Base-by-base conservation (phyloP, 352 stramenopile genomes). In the Globisporangium recalcitrans region DNA sequence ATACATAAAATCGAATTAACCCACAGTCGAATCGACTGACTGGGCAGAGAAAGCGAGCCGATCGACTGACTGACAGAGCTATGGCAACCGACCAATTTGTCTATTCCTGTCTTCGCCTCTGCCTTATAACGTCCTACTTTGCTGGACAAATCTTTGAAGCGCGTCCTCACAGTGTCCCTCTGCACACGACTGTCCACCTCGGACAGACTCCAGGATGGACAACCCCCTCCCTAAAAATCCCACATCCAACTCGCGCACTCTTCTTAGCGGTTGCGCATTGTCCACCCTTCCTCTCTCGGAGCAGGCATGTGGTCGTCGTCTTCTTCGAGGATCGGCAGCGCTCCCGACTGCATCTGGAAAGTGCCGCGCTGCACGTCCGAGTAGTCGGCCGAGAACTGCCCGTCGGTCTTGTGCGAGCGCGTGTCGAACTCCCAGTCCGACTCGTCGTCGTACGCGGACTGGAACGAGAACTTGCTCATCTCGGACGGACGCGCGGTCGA, bases 351-450 rank as follows among this genome's bases (percentile, higher is more conserved):
- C 31, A 91, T 71, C 62, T 90, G 67, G 38, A 82, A 90, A 26
- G 79, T 87, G 40, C 72, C 72, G 26, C 69, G 69, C 48, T 79
- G 70, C 9, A 34, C 63, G 34, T 68, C 64, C 22, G 53, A 52
- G 48, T 58, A 71, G 34, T 68, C 63, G 36, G 71, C 38, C 24
- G 68, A 81, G 26, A 64, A 73, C 31, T 75, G 68, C 21, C 63
- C 51, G 38, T 88, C 74, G n/a, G 64, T 72, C 24, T 75, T 61
- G 48, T 72, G 70, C 22, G 72, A 78, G 19, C 64, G 70, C 48
- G 62, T 70, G 67, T 91, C 82, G 62, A 77, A 91, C 51, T 89
- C 82, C 77, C 78, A 91, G 52, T 91, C 82, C 10, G 73, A 70
- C 38, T 88, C 77, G 61, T 89, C 76, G 59, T 88, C 79, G 64